Evolutionary conservation across 2,329 filamentous ascomycete species (phyloP).

Genomic region (Aureobasidium namibiae): DNA sequence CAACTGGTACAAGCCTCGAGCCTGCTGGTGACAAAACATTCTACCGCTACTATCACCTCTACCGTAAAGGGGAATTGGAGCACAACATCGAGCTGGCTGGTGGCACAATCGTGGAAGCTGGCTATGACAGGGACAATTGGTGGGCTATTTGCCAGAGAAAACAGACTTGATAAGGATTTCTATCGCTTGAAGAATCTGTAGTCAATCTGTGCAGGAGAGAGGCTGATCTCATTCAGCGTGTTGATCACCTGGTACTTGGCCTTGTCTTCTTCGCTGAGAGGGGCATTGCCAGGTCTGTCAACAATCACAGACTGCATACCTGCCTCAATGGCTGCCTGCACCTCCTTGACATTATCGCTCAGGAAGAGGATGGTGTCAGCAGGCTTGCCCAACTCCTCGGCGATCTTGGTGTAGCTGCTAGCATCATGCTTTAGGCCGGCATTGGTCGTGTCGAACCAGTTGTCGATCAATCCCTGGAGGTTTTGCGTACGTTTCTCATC

Average conservation of each 20-base stretch:
- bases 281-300: constrained; percentile 61
- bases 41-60: constrained; percentile 91
- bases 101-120: constrained; percentile 65
- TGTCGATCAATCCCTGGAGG: constrained; percentile 50
- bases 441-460: constrained; percentile 74
- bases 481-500: constrained; percentile 48
- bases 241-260: constrained; percentile 19
- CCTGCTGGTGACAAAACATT: constrained; percentile 49
- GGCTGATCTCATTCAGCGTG: constrained; percentile 19
- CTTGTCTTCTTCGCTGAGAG: constrained; percentile 44
- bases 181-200: constrained; percentile 13
- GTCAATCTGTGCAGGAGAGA: constrained; percentile 13
- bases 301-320: constrained; percentile 37
- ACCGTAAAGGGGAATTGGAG: constrained; percentile 78
- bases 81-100: constrained; percentile 66
- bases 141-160: constrained; percentile 60
- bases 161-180: constrained; percentile 3
- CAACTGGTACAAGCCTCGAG: neutral
- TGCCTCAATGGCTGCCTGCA: constrained; percentile 36
- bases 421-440: constrained; percentile 64
- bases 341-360: constrained; percentile 64
- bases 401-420: constrained; percentile 60
- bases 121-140: constrained; percentile 98
- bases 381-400: constrained; percentile 39
- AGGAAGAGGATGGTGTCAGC: constrained; percentile 62